A percentile compares a stretch with the other conserved stretches of the same genome.
Evolutionary conservation across 164 flowering plant species (phyloP).

Genomic region (Malania oleifera): DNA sequence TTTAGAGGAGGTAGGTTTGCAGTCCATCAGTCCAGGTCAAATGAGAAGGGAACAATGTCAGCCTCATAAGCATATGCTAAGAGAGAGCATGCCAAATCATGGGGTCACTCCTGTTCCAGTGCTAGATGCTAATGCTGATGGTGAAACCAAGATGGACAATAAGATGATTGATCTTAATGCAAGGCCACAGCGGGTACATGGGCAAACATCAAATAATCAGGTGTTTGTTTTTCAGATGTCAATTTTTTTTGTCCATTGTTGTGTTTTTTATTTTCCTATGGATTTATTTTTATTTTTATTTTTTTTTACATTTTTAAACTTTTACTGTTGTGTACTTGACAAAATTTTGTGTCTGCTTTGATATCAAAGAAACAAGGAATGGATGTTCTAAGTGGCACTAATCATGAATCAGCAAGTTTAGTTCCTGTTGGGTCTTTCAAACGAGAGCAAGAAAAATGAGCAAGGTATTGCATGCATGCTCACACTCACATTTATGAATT

Average conservation of each 20-base stretch:
- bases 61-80: slow-evolving; percentile 18
- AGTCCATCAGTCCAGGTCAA: slow-evolving; percentile 32
- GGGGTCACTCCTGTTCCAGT: slow-evolving; percentile 30
- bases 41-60: slow-evolving; percentile 36
- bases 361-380: slow-evolving; percentile 27
- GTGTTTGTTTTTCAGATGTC: slow-evolving; percentile 24
- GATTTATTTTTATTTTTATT: background rate
- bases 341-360: background rate
- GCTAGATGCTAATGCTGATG: slow-evolving; percentile 27
- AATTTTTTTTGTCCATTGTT: background rate
- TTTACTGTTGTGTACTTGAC: background rate
- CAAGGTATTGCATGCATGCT: slow-evolving; percentile 14
- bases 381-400: slow-evolving; percentile 30
- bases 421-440: slow-evolving; percentile 52
- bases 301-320: background rate
- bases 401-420: slow-evolving; percentile 39
- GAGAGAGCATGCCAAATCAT: slow-evolving; percentile 49
- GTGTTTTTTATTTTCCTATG: background rate
- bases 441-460: slow-evolving; percentile 39
- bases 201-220: slow-evolving; percentile 58
- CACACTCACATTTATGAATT: background rate
- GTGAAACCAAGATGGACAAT: slow-evolving; percentile 37
- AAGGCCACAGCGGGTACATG: slow-evolving; percentile 50
- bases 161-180: slow-evolving; percentile 75
- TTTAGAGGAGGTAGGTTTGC: slow-evolving; percentile 38